These are phyloP conservation scores for Rhododendron molle DNA, from an alignment of 148 eudicot genomes.

Conservation along the genomic window DNA sequence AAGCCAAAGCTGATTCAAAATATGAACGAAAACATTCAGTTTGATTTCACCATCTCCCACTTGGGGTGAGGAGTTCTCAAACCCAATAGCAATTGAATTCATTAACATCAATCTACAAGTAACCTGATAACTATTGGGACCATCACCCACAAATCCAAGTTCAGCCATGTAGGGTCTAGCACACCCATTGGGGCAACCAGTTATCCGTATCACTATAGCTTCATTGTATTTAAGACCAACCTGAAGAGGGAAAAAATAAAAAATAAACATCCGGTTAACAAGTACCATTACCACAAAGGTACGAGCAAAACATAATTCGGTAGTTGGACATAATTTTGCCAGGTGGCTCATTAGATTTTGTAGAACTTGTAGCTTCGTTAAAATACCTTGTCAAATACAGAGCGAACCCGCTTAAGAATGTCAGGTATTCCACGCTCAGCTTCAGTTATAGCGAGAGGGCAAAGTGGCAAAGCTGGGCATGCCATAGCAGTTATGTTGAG, in stretches of 20 bases:
- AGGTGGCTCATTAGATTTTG: neutral
- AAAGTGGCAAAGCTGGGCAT: slow-evolving; percentile 92
- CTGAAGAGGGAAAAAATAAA: slow-evolving; percentile 22
- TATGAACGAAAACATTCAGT: slow-evolving; percentile 6
- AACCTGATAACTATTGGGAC: slow-evolving; percentile 98
- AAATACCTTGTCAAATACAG: slow-evolving; percentile 87
- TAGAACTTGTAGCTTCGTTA: neutral
- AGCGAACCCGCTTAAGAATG: slow-evolving; percentile 80
- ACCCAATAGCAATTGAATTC: neutral
- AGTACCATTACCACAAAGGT: neutral
- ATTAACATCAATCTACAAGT: neutral
- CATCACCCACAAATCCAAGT: slow-evolving; percentile 98
- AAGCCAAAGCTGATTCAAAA: slow-evolving; percentile 75
- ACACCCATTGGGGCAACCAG: slow-evolving; percentile 99
- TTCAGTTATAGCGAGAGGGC: slow-evolving; percentile 96
- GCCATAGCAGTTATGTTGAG: slow-evolving; percentile 95
- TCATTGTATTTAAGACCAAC: slow-evolving; percentile 84
- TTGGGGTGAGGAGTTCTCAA: neutral
- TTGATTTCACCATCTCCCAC: neutral
- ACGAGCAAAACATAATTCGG: neutral
- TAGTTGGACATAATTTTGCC: neutral
- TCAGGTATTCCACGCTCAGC: slow-evolving; percentile 97
- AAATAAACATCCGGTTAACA: neutral
- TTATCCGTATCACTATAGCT: slow-evolving; percentile 73
- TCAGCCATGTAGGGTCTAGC: slow-evolving; percentile 99